Base-by-base conservation (phyloP, 306 rosid genomes). In the Citrullus mucosospermus region DNA sequence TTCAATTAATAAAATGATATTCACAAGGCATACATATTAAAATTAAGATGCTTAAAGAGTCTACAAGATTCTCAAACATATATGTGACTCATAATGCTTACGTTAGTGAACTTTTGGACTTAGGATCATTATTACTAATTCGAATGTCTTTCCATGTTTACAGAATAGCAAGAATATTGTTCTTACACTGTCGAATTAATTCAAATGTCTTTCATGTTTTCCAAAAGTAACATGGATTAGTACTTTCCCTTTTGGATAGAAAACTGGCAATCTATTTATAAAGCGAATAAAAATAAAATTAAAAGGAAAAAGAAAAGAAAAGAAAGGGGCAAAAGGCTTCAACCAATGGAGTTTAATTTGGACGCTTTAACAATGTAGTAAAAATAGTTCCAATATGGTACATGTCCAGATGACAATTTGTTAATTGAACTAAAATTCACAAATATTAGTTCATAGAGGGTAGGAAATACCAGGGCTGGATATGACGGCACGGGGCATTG, bases 401-500 rank as follows among this genome's bases (percentile, higher is more conserved):
- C 69, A 43, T 44, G 44, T 55, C 10, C 15, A 66, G 20, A 53
- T 11, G 48, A 22, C 18, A 20, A 38, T 69, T 39, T 22, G 38
- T 73, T 51, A 65, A 65, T 34, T 32, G 50, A 43, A 78, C 68
- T 60, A 30, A 81, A 71, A 20, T 17, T 8, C 63, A 65, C 22
- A 56, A 39, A n/a, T 16, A 68, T 34, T 36, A 4, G 39, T 2
- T 71, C 77, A 16, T 41, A 32, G 79, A 60, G 56, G 56, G 41
- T 12, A 30, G 56, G 43, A 62, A 72, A 83, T 89, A 94, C 98
- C 90, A 46, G 96, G 95, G 85, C 98, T 94, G 60, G 98, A 94
- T 79, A 94, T 67, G 77, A 92, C 90, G 46, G 96, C 98, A 11
- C 98, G 96, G 1, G 98, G 98, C 36, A 85, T 92, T 44, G 87